These are phyloP conservation scores for Biscogniauxia mediterranea DNA, from an alignment of 2,329 filamentous ascomycete species.

Conservation along the genomic window DNA sequence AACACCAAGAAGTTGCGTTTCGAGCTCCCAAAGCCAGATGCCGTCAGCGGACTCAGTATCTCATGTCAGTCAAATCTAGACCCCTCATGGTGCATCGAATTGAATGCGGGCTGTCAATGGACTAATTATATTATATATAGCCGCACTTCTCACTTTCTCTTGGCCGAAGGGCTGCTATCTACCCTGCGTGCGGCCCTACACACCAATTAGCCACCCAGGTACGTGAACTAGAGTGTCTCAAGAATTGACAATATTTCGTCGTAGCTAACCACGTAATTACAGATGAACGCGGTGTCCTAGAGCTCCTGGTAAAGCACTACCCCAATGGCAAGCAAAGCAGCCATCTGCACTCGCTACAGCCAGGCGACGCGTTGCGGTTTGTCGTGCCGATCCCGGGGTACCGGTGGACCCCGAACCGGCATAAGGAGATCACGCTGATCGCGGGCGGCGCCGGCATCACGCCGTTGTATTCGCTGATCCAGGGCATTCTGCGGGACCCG, in stretches of 20 bases:
- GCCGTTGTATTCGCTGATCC: slow-evolving; percentile 64
- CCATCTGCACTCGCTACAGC: slow-evolving; percentile 63
- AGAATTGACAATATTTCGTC: background rate
- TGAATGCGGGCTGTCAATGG: background rate
- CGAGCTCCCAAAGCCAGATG: slow-evolving; percentile 46
- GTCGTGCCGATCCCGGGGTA: slow-evolving; percentile 53
- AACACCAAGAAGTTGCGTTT: slow-evolving; percentile 59
- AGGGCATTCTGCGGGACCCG: slow-evolving; percentile 60
- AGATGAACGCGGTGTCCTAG: slow-evolving; percentile 58
- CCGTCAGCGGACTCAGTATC: slow-evolving; percentile 47
- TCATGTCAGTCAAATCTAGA: slow-evolving; percentile 39
- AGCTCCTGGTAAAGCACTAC: slow-evolving; percentile 68
- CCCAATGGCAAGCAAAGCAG: slow-evolving; percentile 62
- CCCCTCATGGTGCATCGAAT: background rate
- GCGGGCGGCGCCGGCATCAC: slow-evolving; percentile 74
- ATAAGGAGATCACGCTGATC: slow-evolving; percentile 57
- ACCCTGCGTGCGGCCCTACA: slow-evolving; percentile 65
- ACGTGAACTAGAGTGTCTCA: slow-evolving; percentile 12
- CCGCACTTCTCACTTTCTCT: slow-evolving; percentile 59
- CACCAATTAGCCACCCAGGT: slow-evolving; percentile 57
- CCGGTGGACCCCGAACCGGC: slow-evolving; percentile 51
- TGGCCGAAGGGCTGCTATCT: slow-evolving; percentile 56
- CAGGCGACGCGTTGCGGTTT: slow-evolving; percentile 61
- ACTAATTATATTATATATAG: slow-evolving; percentile 24
- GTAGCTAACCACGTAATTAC: slow-evolving; percentile 4